Evolutionary conservation across 805 yeast species (phyloP), one percentile per base, ranked within the genome.

Genomic region (Alloascoidea africana): DNA sequence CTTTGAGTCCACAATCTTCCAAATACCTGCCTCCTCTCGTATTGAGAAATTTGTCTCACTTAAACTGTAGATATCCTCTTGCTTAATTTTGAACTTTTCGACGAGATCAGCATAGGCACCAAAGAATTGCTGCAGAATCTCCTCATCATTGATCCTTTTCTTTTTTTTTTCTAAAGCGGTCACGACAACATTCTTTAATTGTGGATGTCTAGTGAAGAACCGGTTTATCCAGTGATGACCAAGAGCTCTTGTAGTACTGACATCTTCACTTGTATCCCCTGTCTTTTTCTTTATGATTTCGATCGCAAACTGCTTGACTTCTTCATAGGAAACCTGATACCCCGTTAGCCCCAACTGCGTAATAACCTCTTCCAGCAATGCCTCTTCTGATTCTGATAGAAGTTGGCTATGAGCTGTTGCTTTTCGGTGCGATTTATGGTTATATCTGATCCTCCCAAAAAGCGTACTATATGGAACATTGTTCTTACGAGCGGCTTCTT

Each of bases 401-500:
- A 23, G 30, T 23, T 23, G 30, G n/a, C 30, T 23, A 23, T 23
- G 30, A 23, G 30, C 30, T 23, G n/a, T 23, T 8, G 30, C 30
- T 23, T 23, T 23, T n/a, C 30, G 30, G n/a, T 23, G 30, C 8
- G 30, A 23, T 23, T 23, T 23, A 23, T 23, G 30, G n/a, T 23
- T 23, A 23, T 23, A 23, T 23, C 30, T 23, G 30, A 23, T 23
- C n/a, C 30, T 23, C n/a, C 30, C 30, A 23, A 23, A 23, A 8
- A 23, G n/a, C 13, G 30, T 23, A 23, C 30, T 23, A 23, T 23
- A 23, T 8, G 30, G 30, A n/a, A 23, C 30, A 23, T 23, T 23
- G n/a, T 23, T 23, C n/a, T 23, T 23, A 23, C 8, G 13, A 23
- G 30, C 30, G 8, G 30, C 30, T 8, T 23, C 30, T 23, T 23